Evolutionary conservation across 75 land plant species (phyloP).

Genomic region (Pinus albicaulis): DNA sequence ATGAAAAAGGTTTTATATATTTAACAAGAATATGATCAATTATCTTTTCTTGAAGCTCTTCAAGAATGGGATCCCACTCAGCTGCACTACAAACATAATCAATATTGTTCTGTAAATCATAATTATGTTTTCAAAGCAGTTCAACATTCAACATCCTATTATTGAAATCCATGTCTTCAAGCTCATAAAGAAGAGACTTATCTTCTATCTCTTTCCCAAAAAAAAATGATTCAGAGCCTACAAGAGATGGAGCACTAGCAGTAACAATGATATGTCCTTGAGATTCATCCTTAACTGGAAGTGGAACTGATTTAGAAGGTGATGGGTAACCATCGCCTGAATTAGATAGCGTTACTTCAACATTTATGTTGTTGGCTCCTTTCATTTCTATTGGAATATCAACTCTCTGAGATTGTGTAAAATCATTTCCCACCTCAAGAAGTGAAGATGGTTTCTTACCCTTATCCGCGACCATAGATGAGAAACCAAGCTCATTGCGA

Average conservation of each 20-base stretch:
- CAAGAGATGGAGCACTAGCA: background rate
- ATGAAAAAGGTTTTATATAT: too few relatives aligned
- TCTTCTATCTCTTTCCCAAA: background rate
- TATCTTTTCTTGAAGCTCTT: too few relatives aligned
- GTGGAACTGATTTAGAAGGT: background rate
- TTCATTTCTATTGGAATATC: background rate
- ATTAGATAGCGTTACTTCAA: background rate
- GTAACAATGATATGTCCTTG: background rate
- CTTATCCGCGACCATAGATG: too few relatives aligned
- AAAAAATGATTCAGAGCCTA: background rate
- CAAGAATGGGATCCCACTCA: too few relatives aligned
- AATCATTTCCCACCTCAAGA: too few relatives aligned
- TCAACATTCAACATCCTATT: constrained; percentile 58
- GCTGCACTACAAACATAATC: constrained; percentile 51
- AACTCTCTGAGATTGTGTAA: background rate
- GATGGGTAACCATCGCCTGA: background rate
- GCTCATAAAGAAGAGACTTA: constrained; percentile 36
- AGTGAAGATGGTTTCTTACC: background rate
- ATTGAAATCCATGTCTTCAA: constrained; percentile 86
- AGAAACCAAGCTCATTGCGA: too few relatives aligned
- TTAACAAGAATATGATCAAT: too few relatives aligned
- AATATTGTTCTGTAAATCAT: constrained; percentile 33
- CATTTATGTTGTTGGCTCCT: background rate
- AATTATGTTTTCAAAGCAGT: too few relatives aligned
- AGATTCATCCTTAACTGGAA: background rate